phyloP scores from a whole-genome alignment of 2,329 filamentous ascomycete species.

The Fusarium transvaalense region DNA sequence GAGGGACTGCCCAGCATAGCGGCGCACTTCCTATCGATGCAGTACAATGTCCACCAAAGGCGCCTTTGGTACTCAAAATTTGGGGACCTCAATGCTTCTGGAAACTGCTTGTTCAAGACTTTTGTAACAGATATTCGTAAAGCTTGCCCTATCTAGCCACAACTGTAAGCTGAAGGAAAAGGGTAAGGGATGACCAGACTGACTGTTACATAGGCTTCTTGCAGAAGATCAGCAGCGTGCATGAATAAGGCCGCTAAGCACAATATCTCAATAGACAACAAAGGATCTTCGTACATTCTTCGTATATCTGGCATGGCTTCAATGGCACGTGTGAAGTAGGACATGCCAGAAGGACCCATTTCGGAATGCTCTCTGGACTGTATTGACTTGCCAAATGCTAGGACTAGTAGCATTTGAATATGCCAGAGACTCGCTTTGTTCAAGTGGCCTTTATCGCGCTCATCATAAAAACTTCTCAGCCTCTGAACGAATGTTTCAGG shows the following conservation, averaged over 20 bases:
- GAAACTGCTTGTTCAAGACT: conserved; percentile 32
- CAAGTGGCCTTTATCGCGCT: background rate
- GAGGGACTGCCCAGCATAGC: conserved; percentile 36
- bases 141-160: conserved; percentile 32
- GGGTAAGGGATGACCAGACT: background rate
- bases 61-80: conserved; percentile 34
- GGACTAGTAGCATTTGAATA: conserved; percentile 38
- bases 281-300: conserved; percentile 32
- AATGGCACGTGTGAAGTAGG: conserved; percentile 34
- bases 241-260: conserved; percentile 38
- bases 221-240: conserved; percentile 38
- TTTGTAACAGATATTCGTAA: conserved; percentile 36
- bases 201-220: conserved; percentile 39
- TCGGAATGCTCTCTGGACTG: conserved; percentile 39
- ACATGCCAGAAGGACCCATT: conserved; percentile 36
- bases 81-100: conserved; percentile 28
- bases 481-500: conserved; percentile 13
- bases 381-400: conserved; percentile 38
- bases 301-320: conserved; percentile 39
- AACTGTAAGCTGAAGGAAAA: background rate
- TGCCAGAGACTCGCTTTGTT: conserved; percentile 31
- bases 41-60: conserved; percentile 42
- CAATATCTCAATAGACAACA: conserved; percentile 39
- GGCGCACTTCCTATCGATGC: conserved; percentile 41
- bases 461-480: conserved; percentile 28